phyloP scores from a whole-genome alignment of 129 eudicot genomes.

The Oenanthe sinensis region DNA sequence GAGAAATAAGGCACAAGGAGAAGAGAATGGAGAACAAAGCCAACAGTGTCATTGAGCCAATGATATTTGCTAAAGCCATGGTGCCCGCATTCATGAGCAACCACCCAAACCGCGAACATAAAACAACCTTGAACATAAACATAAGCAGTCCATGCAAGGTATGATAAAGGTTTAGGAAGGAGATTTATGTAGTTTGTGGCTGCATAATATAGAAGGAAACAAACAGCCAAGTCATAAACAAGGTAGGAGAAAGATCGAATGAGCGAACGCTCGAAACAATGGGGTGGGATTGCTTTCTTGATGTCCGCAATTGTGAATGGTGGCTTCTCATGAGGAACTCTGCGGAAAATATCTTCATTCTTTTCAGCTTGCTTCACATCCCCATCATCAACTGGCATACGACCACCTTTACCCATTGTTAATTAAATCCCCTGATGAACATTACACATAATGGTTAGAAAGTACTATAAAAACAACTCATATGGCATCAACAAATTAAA shows the following conservation, averaged over 20 bases:
- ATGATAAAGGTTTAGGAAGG: constrained; percentile 17
- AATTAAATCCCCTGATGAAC: neutral
- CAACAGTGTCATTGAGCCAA: constrained; percentile 7
- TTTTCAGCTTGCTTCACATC: neutral
- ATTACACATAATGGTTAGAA: neutral
- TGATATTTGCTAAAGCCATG: constrained; percentile 4
- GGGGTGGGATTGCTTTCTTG: constrained; percentile 37
- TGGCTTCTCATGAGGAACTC: constrained; percentile 29
- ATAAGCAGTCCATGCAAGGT: constrained; percentile 31
- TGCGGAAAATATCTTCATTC: constrained; percentile 1
- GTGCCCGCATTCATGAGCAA: constrained; percentile 7
- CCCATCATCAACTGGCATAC: constrained; percentile 4
- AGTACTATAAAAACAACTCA: neutral
- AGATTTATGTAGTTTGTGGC: constrained; percentile 19
- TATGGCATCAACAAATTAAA: neutral
- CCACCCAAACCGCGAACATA: constrained; percentile 4
- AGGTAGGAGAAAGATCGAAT: constrained; percentile 30
- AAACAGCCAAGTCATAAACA: constrained; percentile 19
- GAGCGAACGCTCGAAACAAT: constrained; percentile 33
- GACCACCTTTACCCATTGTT: constrained; percentile 35
- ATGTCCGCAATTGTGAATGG: constrained; percentile 31
- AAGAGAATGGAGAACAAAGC: constrained; percentile 1
- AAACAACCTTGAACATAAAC: constrained; percentile 24
- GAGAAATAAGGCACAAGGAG: constrained; percentile 7
- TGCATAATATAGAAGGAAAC: constrained; percentile 25